Evolutionary conservation across 1,284 basidiomycete genomes (phyloP).

Genomic region (Papiliotrema fonsecae): DNA sequence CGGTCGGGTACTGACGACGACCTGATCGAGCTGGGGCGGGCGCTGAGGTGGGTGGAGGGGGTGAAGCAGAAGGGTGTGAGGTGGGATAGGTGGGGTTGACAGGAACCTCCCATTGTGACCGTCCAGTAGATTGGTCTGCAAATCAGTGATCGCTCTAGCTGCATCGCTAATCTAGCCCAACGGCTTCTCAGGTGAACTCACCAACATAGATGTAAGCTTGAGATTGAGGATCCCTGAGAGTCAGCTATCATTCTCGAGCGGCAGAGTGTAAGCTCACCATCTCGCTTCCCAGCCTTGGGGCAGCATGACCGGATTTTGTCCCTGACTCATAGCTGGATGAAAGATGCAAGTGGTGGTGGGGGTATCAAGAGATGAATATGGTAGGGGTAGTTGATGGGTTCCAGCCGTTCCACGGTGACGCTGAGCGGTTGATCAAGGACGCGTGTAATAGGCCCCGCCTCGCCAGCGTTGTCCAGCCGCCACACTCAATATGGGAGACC

Average conservation of each 20-base stretch:
- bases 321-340: background rate
- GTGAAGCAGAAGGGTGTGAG: conserved; percentile 20
- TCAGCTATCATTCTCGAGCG: background rate
- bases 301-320: conserved; percentile 45
- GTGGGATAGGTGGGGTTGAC: conserved; percentile 30
- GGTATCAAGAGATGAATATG: no score
- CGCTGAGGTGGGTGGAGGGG: conserved; percentile 46
- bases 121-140: conserved; percentile 50
- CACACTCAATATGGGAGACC: no score
- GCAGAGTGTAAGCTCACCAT: conserved; percentile 57
- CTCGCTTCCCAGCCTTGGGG: conserved; percentile 85
- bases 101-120: conserved; percentile 64
- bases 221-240: conserved; percentile 66
- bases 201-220: conserved; percentile 80
- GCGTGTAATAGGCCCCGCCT: no score
- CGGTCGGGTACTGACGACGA: conserved; percentile 83
- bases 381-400: no score
- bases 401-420: no score
- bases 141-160: conserved; percentile 8
- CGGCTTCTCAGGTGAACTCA: conserved; percentile 37
- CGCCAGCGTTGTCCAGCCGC: no score
- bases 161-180: background rate
- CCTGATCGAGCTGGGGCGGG: conserved; percentile 52
- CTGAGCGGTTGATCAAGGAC: no score
- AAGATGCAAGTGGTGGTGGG: no score